Conservation (phyloP, 257 asterid species). For the Scutellaria minor region DNA sequence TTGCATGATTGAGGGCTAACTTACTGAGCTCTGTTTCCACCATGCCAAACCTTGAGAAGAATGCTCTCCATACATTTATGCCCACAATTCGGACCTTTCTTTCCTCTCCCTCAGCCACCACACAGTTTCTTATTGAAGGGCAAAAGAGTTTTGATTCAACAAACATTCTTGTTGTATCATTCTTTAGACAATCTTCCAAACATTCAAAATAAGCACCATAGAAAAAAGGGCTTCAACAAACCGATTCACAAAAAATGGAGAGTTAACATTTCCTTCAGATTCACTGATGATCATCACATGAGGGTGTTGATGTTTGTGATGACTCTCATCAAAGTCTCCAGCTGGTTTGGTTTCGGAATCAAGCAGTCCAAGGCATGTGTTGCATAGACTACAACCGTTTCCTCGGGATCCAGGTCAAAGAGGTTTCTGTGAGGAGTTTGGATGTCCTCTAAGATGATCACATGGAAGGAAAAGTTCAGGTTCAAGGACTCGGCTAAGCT, state of each 20-base stretch:
- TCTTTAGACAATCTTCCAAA: constrained; percentile 52
- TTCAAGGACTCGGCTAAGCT: constrained; percentile 57
- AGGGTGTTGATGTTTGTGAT: constrained; percentile 37
- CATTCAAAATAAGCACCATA: constrained; percentile 55
- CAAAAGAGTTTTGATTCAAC: constrained; percentile 43
- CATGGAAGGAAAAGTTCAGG: constrained; percentile 45
- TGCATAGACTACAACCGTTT: constrained; percentile 49
- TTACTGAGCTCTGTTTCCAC: constrained; percentile 48
- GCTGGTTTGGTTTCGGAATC: constrained; percentile 42
- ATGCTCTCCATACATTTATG: constrained; percentile 52
- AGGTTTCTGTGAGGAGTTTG: constrained; percentile 35
- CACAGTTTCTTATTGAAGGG: constrained; percentile 45
- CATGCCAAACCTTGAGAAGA: constrained; percentile 43
- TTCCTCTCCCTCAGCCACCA: constrained; percentile 52
- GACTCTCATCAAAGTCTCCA: constrained; percentile 49
- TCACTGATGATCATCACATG: constrained; percentile 51
- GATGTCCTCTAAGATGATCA: constrained; percentile 52
- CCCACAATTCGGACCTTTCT: constrained; percentile 52
- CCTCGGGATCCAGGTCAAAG: constrained; percentile 44
- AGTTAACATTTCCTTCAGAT: constrained; percentile 57
- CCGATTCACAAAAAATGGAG: constrained; percentile 52
- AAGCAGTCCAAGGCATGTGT: constrained; percentile 40
- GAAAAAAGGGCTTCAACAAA: constrained; percentile 58
- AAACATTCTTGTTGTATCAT: constrained; percentile 40
- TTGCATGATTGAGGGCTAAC: constrained; percentile 49